Percentiles rank a stretch among this genome's conserved stretches.
Conservation (phyloP, 2,329 filamentous ascomycete species). For the Xylariaceae sp. region DNA sequence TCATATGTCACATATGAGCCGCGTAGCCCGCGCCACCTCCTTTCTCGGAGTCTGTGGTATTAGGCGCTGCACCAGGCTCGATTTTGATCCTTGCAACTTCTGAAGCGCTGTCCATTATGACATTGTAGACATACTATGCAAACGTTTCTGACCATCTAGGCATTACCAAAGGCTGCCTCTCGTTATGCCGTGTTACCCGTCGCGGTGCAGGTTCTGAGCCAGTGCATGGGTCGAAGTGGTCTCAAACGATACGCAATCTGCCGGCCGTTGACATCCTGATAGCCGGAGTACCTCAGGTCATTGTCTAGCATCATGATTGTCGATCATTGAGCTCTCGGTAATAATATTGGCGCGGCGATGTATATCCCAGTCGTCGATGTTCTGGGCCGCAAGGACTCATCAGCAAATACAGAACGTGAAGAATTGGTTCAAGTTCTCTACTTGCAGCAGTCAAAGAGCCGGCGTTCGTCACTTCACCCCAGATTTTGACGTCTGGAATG, state of each 20-base stretch:
- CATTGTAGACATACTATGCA: conserved; percentile 63
- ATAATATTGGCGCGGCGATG: conserved; percentile 58
- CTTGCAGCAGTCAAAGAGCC: conserved; percentile 34
- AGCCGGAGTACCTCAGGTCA: too few species aligned
- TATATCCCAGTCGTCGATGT: conserved; percentile 64
- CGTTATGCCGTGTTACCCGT: conserved; percentile 67
- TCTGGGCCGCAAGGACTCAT: conserved; percentile 41
- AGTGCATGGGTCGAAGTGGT: conserved; percentile 67
- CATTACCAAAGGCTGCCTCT: conserved; percentile 72
- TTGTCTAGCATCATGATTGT: conserved; percentile 39
- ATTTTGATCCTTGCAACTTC: conserved; percentile 67
- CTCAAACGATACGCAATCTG: conserved; percentile 72
- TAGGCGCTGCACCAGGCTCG: conserved; percentile 57
- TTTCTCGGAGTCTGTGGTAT: conserved; percentile 55
- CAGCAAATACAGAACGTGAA: conserved; percentile 37
- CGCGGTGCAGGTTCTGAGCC: conserved; percentile 63
- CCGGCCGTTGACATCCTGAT: conserved; percentile 27
- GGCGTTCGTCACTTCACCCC: conserved; percentile 26
- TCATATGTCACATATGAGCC: conserved; percentile 65
- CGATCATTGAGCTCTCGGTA: conserved; percentile 61
- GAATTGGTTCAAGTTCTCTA: conserved; percentile 25
- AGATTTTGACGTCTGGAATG: conserved; percentile 59
- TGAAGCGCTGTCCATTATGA: conserved; percentile 25
- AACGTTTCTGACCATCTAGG: conserved; percentile 61
- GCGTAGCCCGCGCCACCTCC: conserved; percentile 59